Conservation (phyloP, 2,329 filamentous ascomycete genomes). For the Xylaria sp. region DNA sequence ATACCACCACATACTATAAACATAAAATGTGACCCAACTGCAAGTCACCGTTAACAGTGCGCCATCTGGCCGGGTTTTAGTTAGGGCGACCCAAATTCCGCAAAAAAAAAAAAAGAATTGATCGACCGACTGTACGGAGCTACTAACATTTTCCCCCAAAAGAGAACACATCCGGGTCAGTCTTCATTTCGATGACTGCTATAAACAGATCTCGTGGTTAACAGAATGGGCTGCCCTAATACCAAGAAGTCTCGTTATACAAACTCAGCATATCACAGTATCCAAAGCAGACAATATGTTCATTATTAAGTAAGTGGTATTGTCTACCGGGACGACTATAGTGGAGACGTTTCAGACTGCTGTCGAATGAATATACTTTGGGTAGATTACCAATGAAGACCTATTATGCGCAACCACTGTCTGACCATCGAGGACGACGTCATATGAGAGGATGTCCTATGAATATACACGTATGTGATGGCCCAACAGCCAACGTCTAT, state of each 20-base stretch:
- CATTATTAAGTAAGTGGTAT: neutral
- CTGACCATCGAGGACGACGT: neutral
- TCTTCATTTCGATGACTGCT: neutral
- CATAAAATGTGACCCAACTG: no score
- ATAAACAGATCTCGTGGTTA: neutral
- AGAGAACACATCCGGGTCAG: neutral
- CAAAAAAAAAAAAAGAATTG: neutral
- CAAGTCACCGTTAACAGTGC: neutral
- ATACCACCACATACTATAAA: neutral
- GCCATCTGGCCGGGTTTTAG: neutral
- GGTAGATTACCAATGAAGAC: neutral
- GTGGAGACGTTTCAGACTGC: neutral
- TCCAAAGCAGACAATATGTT: neutral
- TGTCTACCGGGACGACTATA: neutral
- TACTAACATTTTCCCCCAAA: no score
- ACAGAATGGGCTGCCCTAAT: no score
- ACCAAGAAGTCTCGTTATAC: neutral
- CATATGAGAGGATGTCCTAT: neutral
- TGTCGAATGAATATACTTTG: neutral
- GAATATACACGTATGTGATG: constrained; percentile 15
- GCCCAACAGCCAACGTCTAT: constrained; percentile 19
- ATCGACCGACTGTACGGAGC: neutral
- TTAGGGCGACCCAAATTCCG: neutral
- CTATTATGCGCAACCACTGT: constrained; percentile 2
- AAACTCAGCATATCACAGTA: neutral